Evolutionary conservation across 1,284 basidiomycete genomes (phyloP).

Genomic region (Pseudozyma tsukubaensis): DNA sequence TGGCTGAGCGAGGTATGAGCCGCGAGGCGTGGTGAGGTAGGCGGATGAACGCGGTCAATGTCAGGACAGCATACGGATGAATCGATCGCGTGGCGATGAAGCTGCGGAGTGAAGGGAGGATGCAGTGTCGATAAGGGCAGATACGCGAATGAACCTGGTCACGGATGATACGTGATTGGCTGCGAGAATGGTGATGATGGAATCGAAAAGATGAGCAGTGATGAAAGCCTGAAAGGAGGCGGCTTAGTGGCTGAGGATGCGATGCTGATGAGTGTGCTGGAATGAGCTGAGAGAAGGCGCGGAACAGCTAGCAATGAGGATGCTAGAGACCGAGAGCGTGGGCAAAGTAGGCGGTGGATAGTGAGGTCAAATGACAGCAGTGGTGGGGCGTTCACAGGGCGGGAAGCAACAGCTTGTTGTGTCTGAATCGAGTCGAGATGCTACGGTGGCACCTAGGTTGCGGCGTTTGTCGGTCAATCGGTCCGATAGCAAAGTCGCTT

Average conservation of each 20-base stretch:
- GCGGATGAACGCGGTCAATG: constrained; percentile 1
- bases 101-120: background rate
- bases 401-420: background rate
- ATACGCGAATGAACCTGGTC: no score
- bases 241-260: background rate
- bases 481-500: background rate
- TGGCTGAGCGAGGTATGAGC: constrained; percentile 6
- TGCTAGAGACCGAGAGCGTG: background rate
- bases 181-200: background rate
- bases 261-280: background rate
- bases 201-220: background rate
- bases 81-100: constrained; percentile 9
- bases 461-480: background rate
- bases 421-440: background rate
- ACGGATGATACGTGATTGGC: no score
- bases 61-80: constrained; percentile 9
- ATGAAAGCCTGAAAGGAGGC: background rate
- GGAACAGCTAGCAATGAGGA: background rate
- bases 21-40: constrained; percentile 8
- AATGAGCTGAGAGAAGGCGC: background rate
- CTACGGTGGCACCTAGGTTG: background rate
- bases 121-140: constrained; percentile 1
- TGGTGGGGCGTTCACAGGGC: background rate
- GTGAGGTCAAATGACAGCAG: constrained; percentile 4
- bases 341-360: background rate